phyloP scores from a whole-genome alignment of 176 grass and related monocot genomes.

The Lolium multiflorum region DNA sequence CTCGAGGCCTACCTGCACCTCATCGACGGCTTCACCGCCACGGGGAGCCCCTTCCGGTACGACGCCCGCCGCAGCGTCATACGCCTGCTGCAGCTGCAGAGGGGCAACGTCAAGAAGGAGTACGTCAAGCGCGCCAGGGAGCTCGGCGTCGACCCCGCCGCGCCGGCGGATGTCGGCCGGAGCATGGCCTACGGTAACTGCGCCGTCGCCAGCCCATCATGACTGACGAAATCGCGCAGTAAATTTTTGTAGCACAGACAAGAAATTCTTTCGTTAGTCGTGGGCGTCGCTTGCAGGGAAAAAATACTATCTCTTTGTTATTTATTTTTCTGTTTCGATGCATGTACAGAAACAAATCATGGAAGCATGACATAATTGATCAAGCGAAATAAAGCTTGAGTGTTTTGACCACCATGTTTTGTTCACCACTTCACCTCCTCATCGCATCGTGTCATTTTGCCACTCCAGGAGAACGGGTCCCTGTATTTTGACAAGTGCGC shows the following conservation, averaged over 20 bases:
- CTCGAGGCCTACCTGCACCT: constrained; percentile 93
- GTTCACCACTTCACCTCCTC: not conserved
- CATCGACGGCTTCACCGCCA: constrained; percentile 84
- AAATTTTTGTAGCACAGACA: constrained; percentile 47
- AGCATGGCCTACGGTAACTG: constrained; percentile 50
- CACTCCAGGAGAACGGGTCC: not conserved
- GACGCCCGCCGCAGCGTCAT: constrained; percentile 75
- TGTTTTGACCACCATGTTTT: constrained; percentile 32
- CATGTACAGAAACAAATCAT: constrained; percentile 46
- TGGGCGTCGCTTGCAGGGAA: not conserved
- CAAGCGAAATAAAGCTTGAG: not conserved
- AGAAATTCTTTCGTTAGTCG: constrained; percentile 57
- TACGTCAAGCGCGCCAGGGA: constrained; percentile 69
- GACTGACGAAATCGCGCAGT: constrained; percentile 1
- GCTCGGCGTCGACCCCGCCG: constrained; percentile 63
- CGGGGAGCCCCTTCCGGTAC: constrained; percentile 69
- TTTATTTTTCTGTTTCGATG: not conserved
- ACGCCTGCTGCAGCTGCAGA: constrained; percentile 70
- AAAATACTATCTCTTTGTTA: not conserved
- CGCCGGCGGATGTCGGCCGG: constrained; percentile 52
- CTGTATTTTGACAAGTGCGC: not conserved
- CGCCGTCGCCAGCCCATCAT: constrained; percentile 57
- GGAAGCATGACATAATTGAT: constrained; percentile 29
- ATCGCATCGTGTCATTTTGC: not conserved
- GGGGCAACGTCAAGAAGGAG: constrained; percentile 77